A percentile compares a stretch with the other conserved stretches of the same genome.
These are phyloP conservation scores for Penicillium paxilli DNA, from an alignment of 495 filamentous ascomycete species.

Conservation along the genomic window DNA sequence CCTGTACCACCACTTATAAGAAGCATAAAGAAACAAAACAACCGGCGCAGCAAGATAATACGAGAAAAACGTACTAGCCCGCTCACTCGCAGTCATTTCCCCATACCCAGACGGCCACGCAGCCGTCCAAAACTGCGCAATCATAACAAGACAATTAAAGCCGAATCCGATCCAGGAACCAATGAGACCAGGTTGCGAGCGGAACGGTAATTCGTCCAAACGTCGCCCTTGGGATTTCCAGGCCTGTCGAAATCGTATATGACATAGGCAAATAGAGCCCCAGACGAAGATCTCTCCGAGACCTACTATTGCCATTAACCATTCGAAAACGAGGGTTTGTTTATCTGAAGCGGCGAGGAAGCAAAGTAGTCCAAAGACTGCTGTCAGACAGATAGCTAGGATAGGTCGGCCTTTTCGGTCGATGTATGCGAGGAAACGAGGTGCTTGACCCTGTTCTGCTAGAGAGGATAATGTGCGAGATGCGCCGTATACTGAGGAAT, in stretches of 20 bases:
- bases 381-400: conserved; percentile 67
- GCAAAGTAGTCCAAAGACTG: conserved; percentile 69
- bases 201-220: conserved; percentile 76
- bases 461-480: conserved; percentile 84
- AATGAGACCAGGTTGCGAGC: conserved; percentile 72
- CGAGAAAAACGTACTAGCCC: conserved; percentile 67
- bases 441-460: conserved; percentile 82
- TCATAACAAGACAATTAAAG: conserved; percentile 76
- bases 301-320: conserved; percentile 89
- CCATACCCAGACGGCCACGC: conserved; percentile 72
- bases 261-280: conserved; percentile 82
- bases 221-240: conserved; percentile 70
- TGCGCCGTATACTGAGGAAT: conserved; percentile 82
- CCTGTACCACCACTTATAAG: conserved; percentile 72
- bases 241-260: conserved; percentile 87
- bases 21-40: conserved; percentile 70
- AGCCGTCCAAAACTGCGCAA: conserved; percentile 93
- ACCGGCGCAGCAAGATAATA: conserved; percentile 81
- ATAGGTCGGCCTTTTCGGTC: conserved; percentile 85
- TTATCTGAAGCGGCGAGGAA: conserved; percentile 71
- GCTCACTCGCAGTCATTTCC: conserved; percentile 34
- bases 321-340: conserved; percentile 68
- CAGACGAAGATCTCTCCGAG: conserved; percentile 91
- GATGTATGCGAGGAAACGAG: conserved; percentile 73
- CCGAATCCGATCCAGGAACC: conserved; percentile 83